A percentile compares a stretch with the other conserved stretches of the same genome.
Evolutionary conservation across 2,329 filamentous ascomycete species (phyloP).

Genomic region (Sordariomycetes sp.): DNA sequence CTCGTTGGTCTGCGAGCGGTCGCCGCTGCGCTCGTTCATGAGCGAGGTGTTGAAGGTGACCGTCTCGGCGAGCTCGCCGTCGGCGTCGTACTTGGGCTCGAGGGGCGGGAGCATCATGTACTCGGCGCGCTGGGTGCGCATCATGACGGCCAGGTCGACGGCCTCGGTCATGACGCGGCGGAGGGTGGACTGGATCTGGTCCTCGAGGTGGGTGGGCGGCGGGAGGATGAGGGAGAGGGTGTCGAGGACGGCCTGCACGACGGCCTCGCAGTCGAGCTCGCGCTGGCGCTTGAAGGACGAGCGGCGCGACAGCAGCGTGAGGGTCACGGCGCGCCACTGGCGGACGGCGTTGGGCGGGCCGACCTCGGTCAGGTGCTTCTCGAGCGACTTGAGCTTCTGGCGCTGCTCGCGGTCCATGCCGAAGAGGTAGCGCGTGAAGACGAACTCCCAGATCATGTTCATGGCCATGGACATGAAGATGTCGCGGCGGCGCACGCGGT

Average conservation of each 20-base stretch:
- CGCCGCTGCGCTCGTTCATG: constrained; percentile 85
- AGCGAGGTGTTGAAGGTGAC: constrained; percentile 85
- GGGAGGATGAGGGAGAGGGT: constrained; percentile 78
- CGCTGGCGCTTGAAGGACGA: constrained; percentile 73
- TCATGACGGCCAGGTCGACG: constrained; percentile 85
- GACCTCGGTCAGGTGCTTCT: constrained; percentile 83
- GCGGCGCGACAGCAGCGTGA: constrained; percentile 76
- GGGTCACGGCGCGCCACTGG: constrained; percentile 91
- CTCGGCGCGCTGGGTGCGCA: constrained; percentile 93
- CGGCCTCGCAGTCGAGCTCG: constrained; percentile 83
- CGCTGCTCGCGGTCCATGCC: constrained; percentile 97
- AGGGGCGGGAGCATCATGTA: constrained; percentile 97
- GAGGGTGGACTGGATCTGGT: constrained; percentile 73
- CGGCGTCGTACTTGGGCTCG: constrained; percentile 87
- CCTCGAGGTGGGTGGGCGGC: constrained; percentile 70
- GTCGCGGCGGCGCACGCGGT: constrained; percentile 80
- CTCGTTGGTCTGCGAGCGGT: constrained; percentile 50
- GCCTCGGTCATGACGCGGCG: constrained; percentile 81
- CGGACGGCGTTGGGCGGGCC: constrained; percentile 83
- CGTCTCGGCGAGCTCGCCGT: constrained; percentile 79
- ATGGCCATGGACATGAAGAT: constrained; percentile 98
- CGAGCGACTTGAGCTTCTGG: constrained; percentile 91
- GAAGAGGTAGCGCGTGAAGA: constrained; percentile 96
- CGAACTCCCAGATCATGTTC: constrained; percentile 98
- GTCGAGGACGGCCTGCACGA: constrained; percentile 76